A percentile compares a stretch with the other conserved stretches of the same genome.
Conservation (phyloP, 148 eudicot species). For the Camellia japonica region DNA sequence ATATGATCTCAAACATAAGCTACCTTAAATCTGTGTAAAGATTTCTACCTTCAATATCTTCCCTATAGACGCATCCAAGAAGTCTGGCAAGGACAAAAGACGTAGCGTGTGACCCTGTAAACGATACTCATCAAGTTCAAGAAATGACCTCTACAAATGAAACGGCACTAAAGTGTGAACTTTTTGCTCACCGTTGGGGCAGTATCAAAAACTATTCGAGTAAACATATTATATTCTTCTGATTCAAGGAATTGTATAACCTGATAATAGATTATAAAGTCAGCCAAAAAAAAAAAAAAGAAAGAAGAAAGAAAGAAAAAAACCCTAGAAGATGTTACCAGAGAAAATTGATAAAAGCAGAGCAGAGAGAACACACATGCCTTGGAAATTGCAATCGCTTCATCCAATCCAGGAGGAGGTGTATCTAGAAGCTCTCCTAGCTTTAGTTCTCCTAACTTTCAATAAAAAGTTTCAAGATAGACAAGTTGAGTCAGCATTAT, state of each 20-base stretch:
- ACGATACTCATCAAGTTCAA: constrained; percentile 12
- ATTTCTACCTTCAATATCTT: constrained; percentile 73
- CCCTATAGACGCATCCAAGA: constrained; percentile 92
- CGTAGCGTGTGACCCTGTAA: constrained; percentile 91
- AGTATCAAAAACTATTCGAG: constrained; percentile 90
- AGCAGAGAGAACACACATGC: constrained; percentile 17
- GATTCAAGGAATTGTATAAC: constrained; percentile 96
- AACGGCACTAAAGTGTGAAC: not conserved
- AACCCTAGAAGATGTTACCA: not conserved
- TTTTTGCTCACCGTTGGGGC: constrained; percentile 79
- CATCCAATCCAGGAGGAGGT: constrained; percentile 98
- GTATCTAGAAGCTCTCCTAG: constrained; percentile 95
- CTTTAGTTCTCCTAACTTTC: constrained; percentile 80
- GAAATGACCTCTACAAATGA: not conserved
- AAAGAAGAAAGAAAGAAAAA: not conserved
- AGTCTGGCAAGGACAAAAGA: constrained; percentile 90
- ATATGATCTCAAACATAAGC: not conserved
- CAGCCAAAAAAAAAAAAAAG: constrained; percentile 16
- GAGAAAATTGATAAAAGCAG: not conserved
- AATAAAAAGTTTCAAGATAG: constrained; percentile 7
- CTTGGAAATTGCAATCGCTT: constrained; percentile 96
- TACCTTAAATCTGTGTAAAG: not conserved
- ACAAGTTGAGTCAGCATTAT: not conserved
- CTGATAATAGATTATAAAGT: constrained; percentile 31
- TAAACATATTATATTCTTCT: constrained; percentile 72